A percentile compares a stretch with the other conserved stretches of the same genome.
Conservation (phyloP, 2,329 filamentous ascomycete species). For the Hymenoscyphus fraxineus region DNA sequence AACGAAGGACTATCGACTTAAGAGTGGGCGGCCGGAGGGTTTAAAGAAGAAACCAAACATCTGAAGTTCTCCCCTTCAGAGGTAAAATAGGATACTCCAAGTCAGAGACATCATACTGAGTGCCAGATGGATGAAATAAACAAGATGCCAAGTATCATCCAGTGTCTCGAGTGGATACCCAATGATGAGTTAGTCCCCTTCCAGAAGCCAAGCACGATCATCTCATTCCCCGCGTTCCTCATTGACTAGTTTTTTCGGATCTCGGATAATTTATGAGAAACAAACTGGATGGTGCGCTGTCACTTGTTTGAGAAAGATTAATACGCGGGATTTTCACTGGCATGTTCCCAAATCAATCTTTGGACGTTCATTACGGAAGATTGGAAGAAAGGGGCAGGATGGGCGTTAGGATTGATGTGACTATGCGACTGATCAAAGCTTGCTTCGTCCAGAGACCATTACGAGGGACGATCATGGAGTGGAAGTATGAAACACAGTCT, state of each 20-base stretch:
- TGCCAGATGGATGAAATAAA: neutral
- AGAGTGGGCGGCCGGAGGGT: neutral
- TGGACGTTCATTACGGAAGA: neutral
- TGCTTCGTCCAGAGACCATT: too few relatives aligned
- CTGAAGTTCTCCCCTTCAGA: neutral
- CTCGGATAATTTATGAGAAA: slow-evolving; percentile 1
- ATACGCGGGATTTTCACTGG: neutral
- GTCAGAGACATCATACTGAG: neutral
- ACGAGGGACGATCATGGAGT: too few relatives aligned
- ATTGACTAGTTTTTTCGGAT: neutral
- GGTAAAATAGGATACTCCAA: neutral
- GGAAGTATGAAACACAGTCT: too few relatives aligned
- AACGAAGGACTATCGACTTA: neutral
- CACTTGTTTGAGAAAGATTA: neutral
- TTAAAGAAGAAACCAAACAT: neutral
- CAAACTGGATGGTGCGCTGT: neutral
- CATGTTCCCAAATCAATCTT: neutral
- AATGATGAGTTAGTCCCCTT: neutral
- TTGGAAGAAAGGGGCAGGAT: neutral
- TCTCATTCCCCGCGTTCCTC: neutral
- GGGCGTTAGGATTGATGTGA: neutral
- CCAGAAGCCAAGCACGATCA: neutral
- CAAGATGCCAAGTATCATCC: neutral
- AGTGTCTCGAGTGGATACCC: neutral
- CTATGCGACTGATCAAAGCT: neutral